Evolutionary conservation across 2,329 filamentous ascomycete genomes (phyloP), one percentile per base, ranked within the genome.

Genomic region (Penicillium sp.): DNA sequence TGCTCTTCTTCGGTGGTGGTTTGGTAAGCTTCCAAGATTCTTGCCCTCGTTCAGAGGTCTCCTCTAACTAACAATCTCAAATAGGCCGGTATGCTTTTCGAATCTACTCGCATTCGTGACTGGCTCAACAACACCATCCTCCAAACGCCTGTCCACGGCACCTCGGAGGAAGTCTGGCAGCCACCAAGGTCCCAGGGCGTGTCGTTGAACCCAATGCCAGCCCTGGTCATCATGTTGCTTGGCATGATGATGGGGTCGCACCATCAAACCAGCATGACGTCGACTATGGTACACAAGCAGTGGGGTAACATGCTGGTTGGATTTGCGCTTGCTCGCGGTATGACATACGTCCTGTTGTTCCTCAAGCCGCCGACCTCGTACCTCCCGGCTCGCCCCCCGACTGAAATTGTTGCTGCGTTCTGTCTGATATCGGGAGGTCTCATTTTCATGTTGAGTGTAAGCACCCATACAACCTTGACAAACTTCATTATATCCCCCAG

Each of bases 181-280:
- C 70, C 80, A 16, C 91, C 90, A 0, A 80, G 79, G 51, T 83
- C 84, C 8, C 92, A 95, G 70, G 75, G 78, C 11, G 83, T 91
- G 61, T 90, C 92, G 1, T 80, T 94, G 69, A 97, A 97, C 71
- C 93, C 92, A 0, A 84, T 97, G 63, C 94, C 93, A 0, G 90
- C 87, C 0, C 79, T 97, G 4, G 84, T 96, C 45, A 93, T 97
- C 61, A 79, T 97, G 54, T 79, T 97, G 0, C 79, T 97, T 1
- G 94, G 94, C 32, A 84, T 92, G 70, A 94, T 96, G 89, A 97
- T 97, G 93, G 88, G 88, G 67, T 91, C 89, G 26, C 93, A 97
- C 73, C 90, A 93, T 55, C 92, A 96, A 70, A 72, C 79, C 27
- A 89, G 85, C 56, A 90, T 91, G 87, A 81, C 91, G 43, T 93